A percentile compares a stretch with the other conserved stretches of the same genome.
These are phyloP conservation scores for Cladosporium austrohemisphaericum DNA, from an alignment of 2,329 filamentous ascomycete species.

Conservation along the genomic window DNA sequence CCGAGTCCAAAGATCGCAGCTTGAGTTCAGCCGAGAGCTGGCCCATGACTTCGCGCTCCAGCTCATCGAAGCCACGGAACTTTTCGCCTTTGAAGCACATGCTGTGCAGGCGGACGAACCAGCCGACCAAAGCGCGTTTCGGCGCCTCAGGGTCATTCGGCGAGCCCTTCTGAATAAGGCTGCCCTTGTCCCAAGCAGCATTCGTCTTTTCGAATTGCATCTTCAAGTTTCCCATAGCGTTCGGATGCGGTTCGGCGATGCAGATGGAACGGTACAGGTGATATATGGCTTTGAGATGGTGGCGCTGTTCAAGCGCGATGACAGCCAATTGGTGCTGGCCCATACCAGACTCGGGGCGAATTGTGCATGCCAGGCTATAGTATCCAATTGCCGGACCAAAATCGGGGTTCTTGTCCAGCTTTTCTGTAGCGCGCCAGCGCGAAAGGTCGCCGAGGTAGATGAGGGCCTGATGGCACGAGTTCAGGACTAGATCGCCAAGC, in stretches of 20 bases:
- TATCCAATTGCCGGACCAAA: slow-evolving; percentile 79
- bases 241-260: slow-evolving; percentile 68
- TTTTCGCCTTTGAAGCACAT: slow-evolving; percentile 74
- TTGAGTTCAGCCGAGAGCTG: slow-evolving; percentile 72
- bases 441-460: slow-evolving; percentile 87
- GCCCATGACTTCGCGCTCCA: slow-evolving; percentile 81
- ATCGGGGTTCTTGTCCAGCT: slow-evolving; percentile 67
- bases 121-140: slow-evolving; percentile 64
- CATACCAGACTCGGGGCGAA: slow-evolving; percentile 74
- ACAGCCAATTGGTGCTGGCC: slow-evolving; percentile 90
- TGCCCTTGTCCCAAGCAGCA: slow-evolving; percentile 53
- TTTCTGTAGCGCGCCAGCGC: slow-evolving; percentile 73
- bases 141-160: slow-evolving; percentile 49
- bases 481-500: slow-evolving; percentile 59
- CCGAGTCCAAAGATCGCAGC: slow-evolving; percentile 59
- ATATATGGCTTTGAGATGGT: slow-evolving; percentile 82
- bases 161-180: slow-evolving; percentile 43
- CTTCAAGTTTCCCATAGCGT: slow-evolving; percentile 72
- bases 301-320: slow-evolving; percentile 70
- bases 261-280: slow-evolving; percentile 81
- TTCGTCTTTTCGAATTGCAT: slow-evolving; percentile 70
- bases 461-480: slow-evolving; percentile 76
- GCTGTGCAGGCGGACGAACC: slow-evolving; percentile 84
- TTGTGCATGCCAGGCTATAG: slow-evolving; percentile 74
- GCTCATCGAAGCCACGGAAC: slow-evolving; percentile 71